These are phyloP conservation scores for Silene uniflora DNA, from an alignment of 148 eudicot genomes.

Conservation along the genomic window DNA sequence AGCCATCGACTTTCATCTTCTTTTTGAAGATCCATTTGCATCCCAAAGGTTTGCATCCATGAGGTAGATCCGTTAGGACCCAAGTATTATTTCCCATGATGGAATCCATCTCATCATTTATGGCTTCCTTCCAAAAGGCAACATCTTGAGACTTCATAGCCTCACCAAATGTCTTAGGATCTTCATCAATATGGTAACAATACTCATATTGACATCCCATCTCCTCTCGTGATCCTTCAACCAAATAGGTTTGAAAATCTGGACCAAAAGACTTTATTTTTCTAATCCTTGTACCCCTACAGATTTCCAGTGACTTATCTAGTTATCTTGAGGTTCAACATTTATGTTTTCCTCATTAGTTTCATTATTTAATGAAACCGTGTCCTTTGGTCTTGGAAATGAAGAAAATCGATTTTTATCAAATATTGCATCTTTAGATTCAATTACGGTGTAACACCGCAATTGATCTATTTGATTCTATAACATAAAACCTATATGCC, in stretches of 20 bases:
- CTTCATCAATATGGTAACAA: slow-evolving; percentile 3
- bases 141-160: slow-evolving; percentile 15
- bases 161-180: slow-evolving; percentile 14
- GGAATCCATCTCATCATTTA: background rate
- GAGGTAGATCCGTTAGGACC: too few relatives aligned
- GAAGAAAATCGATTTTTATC: background rate
- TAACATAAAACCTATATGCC: background rate
- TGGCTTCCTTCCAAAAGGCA: slow-evolving; percentile 18
- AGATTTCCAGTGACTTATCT: background rate
- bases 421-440: slow-evolving; percentile 19
- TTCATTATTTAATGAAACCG: too few relatives aligned
- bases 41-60: too few relatives aligned
- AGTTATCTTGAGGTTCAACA: background rate
- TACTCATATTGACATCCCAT: background rate
- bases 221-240: background rate
- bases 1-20: too few relatives aligned
- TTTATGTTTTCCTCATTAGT: background rate
- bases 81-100: too few relatives aligned
- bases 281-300: background rate
- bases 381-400: too few relatives aligned
- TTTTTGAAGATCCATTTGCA: too few relatives aligned
- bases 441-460: slow-evolving; percentile 5
- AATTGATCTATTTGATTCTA: slow-evolving; percentile 15
- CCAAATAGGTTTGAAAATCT: background rate
- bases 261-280: slow-evolving; percentile 1